Percentiles rank a stretch among this genome's conserved stretches.
Evolutionary conservation across 2,329 filamentous ascomycete genomes (phyloP).

Genomic region (Fusarium lateritium): DNA sequence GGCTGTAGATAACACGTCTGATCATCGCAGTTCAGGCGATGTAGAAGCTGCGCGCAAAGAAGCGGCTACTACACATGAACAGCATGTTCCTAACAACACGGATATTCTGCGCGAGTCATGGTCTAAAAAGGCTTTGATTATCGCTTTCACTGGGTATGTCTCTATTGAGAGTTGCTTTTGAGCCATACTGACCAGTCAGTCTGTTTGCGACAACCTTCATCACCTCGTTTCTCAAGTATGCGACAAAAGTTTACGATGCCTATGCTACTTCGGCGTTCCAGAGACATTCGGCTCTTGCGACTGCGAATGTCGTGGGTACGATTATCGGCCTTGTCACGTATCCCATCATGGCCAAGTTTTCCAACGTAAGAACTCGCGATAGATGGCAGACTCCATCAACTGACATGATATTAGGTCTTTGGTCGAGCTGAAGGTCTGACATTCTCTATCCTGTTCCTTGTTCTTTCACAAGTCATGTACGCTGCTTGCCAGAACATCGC

Average conservation of each 20-base stretch:
- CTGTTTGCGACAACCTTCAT: conserved; percentile 53
- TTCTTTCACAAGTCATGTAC: conserved; percentile 68
- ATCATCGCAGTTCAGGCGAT: conserved; percentile 33
- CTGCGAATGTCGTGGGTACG: conserved; percentile 63
- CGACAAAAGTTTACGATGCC: conserved; percentile 52
- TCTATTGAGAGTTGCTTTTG: accelerated
- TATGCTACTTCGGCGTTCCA: conserved; percentile 58
- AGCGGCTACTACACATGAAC: not conserved
- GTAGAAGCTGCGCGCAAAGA: conserved; percentile 25
- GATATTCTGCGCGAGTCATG: conserved; percentile 47
- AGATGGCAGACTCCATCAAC: accelerated
- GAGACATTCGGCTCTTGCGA: conserved; percentile 64
- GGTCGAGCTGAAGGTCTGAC: conserved; percentile 70
- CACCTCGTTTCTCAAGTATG: conserved; percentile 51
- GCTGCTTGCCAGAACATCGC: conserved; percentile 67
- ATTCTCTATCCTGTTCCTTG: conserved; percentile 48
- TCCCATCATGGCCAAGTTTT: conserved; percentile 72
- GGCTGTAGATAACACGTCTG: conserved; percentile 20
- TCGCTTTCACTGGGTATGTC: conserved; percentile 45
- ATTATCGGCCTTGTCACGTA: conserved; percentile 68
- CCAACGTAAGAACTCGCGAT: conserved; percentile 55
- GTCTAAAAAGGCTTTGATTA: conserved; percentile 44
- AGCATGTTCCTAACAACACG: conserved; percentile 16
- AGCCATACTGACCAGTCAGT: conserved; percentile 17
- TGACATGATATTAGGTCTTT: conserved; percentile 57